Evolutionary conservation across 1,139 yeast genomes (phyloP).

Genomic region (Geotrichum carabidarum): DNA sequence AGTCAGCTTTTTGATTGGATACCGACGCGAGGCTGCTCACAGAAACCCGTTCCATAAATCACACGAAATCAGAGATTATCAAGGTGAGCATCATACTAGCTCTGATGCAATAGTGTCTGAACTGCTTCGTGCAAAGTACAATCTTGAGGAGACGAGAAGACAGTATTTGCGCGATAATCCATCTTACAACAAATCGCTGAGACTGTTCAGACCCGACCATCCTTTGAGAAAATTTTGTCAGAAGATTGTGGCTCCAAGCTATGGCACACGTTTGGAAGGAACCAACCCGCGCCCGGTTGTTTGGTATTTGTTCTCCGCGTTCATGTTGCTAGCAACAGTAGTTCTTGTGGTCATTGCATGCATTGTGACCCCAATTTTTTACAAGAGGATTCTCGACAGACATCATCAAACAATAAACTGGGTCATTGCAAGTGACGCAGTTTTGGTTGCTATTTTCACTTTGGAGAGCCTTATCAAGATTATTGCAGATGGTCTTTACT

Average conservation of each 20-base stretch:
- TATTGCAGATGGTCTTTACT: conserved; percentile 76
- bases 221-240: conserved; percentile 68
- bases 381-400: conserved; percentile 37
- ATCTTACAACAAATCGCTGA: conserved; percentile 60
- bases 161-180: conserved; percentile 59
- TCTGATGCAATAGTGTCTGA: conserved; percentile 10
- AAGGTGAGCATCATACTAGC: background rate
- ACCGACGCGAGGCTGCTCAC: conserved; percentile 40
- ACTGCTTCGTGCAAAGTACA: conserved; percentile 32
- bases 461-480: conserved; percentile 68
- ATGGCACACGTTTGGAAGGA: conserved; percentile 75
- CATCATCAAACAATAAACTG: conserved; percentile 43
- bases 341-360: conserved; percentile 67
- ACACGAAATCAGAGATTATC: conserved; percentile 28
- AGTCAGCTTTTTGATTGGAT: background rate
- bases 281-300: conserved; percentile 52
- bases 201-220: conserved; percentile 63
- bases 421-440: conserved; percentile 56
- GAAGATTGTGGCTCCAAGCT: conserved; percentile 61
- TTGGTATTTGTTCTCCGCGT: conserved; percentile 49
- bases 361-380: conserved; percentile 70
- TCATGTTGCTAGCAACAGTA: conserved; percentile 63
- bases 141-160: conserved; percentile 47
- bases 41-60: conserved; percentile 29
- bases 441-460: conserved; percentile 60